These are phyloP conservation scores for Colletotrichum sp. DNA, from an alignment of 2,329 filamentous ascomycete genomes.

Conservation along the genomic window DNA sequence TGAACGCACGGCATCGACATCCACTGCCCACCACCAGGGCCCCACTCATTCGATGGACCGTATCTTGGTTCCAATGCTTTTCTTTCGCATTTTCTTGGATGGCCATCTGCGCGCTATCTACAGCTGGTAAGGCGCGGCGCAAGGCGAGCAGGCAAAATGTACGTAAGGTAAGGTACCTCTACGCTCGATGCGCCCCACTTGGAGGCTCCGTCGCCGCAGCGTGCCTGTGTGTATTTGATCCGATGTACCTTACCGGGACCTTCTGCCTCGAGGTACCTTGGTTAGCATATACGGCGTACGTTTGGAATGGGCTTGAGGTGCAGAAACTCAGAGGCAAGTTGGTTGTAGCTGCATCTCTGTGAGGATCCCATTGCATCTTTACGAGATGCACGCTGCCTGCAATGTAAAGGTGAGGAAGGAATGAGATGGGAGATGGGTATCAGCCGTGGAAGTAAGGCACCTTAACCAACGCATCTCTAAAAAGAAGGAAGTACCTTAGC, in stretches of 20 bases:
- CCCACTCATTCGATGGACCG: neutral
- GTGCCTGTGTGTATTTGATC: neutral
- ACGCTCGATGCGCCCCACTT: neutral
- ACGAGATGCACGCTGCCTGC: neutral
- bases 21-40: neutral
- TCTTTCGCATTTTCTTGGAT: conserved; percentile 31
- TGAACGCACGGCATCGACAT: neutral
- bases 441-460: neutral
- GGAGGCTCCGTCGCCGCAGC: neutral
- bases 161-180: neutral
- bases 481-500: neutral
- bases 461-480: neutral
- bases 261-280: neutral
- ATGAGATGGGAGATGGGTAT: neutral
- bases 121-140: neutral
- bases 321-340: neutral
- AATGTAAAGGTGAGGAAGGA: neutral
- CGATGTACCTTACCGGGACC: neutral
- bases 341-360: neutral
- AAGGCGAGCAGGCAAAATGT: neutral
- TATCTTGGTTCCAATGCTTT: conserved; percentile 24
- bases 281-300: neutral
- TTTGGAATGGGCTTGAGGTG: neutral
- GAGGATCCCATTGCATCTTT: neutral
- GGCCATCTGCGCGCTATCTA: neutral